phyloP scores from a whole-genome alignment of 129 eudicot genomes.

The Saposhnikovia divaricata region DNA sequence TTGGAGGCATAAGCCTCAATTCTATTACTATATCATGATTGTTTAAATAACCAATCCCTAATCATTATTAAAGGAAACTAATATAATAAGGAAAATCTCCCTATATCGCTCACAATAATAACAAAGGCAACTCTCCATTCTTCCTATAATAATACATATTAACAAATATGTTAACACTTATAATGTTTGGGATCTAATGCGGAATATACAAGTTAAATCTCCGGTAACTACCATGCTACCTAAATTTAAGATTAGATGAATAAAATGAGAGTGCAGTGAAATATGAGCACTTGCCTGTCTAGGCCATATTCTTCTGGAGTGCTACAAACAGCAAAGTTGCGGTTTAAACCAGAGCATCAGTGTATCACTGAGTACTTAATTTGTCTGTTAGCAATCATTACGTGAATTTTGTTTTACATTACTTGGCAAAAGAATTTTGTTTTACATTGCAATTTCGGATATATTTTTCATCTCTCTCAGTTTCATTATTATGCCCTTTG shows the following conservation, averaged over 20 bases:
- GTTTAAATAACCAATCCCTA: too few relatives aligned
- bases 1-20: too few relatives aligned
- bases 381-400: not conserved
- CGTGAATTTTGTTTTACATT: not conserved
- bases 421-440: not conserved
- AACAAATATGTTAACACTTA: too few relatives aligned
- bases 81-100: too few relatives aligned
- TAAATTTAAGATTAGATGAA: not conserved
- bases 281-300: not conserved
- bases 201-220: not conserved
- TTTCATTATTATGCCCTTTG: not conserved
- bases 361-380: not conserved
- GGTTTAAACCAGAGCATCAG: not conserved
- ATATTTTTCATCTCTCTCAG: not conserved
- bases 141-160: too few relatives aligned
- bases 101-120: too few relatives aligned
- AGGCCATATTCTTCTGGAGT: not conserved
- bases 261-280: not conserved
- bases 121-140: too few relatives aligned
- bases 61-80: too few relatives aligned
- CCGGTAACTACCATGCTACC: not conserved
- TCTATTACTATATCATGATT: too few relatives aligned
- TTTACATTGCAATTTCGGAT: not conserved
- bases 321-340: not conserved
- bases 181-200: not conserved